A percentile compares a stretch with the other conserved stretches of the same genome.
Evolutionary conservation across 2,329 filamentous ascomycete genomes (phyloP).

Genomic region (Westerdykella sp.): DNA sequence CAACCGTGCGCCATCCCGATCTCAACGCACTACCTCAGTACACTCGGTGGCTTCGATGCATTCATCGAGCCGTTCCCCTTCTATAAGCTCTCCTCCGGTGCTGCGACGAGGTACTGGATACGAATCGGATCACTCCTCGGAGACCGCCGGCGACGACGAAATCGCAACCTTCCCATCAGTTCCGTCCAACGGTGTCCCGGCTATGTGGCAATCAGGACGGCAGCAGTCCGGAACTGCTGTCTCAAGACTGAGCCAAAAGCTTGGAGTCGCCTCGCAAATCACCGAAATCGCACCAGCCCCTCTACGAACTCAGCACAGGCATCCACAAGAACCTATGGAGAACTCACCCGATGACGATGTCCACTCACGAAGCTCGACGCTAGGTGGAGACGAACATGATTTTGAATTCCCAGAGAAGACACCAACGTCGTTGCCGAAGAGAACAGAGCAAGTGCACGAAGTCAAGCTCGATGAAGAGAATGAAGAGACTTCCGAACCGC

Average conservation of each 20-base stretch:
- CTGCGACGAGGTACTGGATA: slow-evolving; percentile 19
- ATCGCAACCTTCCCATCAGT: slow-evolving; percentile 9
- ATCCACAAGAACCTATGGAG: slow-evolving; percentile 7
- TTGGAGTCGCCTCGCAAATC: slow-evolving; percentile 8
- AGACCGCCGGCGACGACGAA: slow-evolving; percentile 25
- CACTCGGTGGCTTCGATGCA: slow-evolving; percentile 28
- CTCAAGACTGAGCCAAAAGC: slow-evolving; percentile 22
- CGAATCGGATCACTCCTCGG: slow-evolving; percentile 30
- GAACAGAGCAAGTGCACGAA: slow-evolving; percentile 4
- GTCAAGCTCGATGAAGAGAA: slow-evolving; percentile 11
- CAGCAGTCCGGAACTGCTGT: slow-evolving; percentile 16
- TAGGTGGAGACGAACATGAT: slow-evolving; percentile 29
- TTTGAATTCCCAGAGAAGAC: slow-evolving; percentile 27
- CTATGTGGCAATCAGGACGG: slow-evolving; percentile 23
- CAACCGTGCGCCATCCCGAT: slow-evolving; percentile 19
- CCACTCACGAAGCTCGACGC: slow-evolving; percentile 28
- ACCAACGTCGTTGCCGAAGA: slow-evolving; percentile 15
- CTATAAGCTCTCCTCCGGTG: slow-evolving; percentile 21
- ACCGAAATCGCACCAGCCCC: slow-evolving; percentile 9
- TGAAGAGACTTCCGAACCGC: slow-evolving; percentile 7
- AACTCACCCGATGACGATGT: slow-evolving; percentile 26
- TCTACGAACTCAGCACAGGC: slow-evolving; percentile 9
- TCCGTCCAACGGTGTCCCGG: slow-evolving; percentile 14
- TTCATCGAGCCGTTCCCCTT: slow-evolving; percentile 19
- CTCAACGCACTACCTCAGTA: slow-evolving; percentile 25